Percentiles rank a stretch among this genome's conserved stretches.
These are phyloP conservation scores for Elaeagnus macrophylla DNA, from an alignment of 306 rosid genomes.

Conservation along the genomic window DNA sequence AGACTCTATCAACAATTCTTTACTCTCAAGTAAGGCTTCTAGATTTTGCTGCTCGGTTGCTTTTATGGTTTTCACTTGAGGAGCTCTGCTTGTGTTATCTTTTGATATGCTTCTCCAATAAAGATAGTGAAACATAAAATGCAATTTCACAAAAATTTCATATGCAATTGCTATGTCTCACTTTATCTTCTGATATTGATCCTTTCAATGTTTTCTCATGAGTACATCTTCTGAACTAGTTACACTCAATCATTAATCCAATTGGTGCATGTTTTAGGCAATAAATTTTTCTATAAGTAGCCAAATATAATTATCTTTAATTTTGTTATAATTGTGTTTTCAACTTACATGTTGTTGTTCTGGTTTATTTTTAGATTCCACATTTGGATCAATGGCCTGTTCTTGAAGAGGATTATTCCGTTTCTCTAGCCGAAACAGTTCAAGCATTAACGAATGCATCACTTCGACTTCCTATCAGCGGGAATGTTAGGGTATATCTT, in stretches of 20 bases:
- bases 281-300: too few species aligned
- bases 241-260: too few species aligned
- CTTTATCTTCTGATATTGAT: too few species aligned
- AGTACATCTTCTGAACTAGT: too few species aligned
- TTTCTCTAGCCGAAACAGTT: constrained; percentile 42
- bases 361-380: constrained; percentile 46
- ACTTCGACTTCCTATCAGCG: constrained; percentile 55
- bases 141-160: neutral
- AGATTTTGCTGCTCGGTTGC: constrained; percentile 2
- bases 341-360: constrained; percentile 14
- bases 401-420: constrained; percentile 51
- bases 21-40: constrained; percentile 60
- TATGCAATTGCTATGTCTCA: too few species aligned
- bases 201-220: too few species aligned
- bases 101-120: neutral
- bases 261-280: too few species aligned
- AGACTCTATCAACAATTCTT: constrained; percentile 50
- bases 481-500: constrained; percentile 49
- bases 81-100: constrained; percentile 4
- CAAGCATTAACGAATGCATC: constrained; percentile 67
- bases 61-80: constrained; percentile 14
- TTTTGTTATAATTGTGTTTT: neutral
- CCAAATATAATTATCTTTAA: too few species aligned
- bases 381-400: constrained; percentile 64
- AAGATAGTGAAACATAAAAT: neutral